Evolutionary conservation across 164 flowering plant species (phyloP).

Genomic region (Vitis amurensis): DNA sequence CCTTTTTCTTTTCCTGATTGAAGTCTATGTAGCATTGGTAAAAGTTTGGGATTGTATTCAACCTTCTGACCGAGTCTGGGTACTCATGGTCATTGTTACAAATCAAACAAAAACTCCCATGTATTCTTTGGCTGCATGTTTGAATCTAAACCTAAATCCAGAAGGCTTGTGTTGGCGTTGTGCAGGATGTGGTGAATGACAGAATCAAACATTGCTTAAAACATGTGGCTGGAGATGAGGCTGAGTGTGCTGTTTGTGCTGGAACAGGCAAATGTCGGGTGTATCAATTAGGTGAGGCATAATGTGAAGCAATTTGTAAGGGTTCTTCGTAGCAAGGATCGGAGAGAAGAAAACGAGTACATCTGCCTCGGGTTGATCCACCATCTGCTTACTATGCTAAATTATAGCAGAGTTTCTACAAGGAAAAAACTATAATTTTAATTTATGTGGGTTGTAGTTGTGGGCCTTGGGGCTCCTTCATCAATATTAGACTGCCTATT

Average conservation of each 20-base stretch:
- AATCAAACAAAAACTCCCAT: no score
- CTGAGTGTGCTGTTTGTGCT: constrained; percentile 74
- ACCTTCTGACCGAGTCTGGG: neutral
- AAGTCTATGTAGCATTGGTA: neutral
- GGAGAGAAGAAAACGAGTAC: no score
- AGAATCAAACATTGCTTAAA: constrained; percentile 73
- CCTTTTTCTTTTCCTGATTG: neutral
- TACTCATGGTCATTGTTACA: neutral
- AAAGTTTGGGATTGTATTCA: neutral
- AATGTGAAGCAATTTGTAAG: neutral
- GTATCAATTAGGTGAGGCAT: constrained; percentile 7
- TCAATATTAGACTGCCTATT: no score
- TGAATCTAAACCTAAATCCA: neutral
- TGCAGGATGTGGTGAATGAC: constrained; percentile 88
- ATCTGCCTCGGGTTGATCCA: no score
- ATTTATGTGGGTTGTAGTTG: no score
- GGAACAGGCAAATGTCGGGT: constrained; percentile 75
- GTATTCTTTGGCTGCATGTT: neutral
- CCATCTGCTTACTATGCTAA: no score
- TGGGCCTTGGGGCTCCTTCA: no score
- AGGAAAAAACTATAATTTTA: no score
- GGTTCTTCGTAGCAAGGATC: no score
- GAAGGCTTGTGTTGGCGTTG: neutral
- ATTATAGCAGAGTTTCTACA: no score
- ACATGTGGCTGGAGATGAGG: constrained; percentile 75